Evolutionary conservation across 768 basidiomycete species (phyloP).

Genomic region (Mycena galopus): DNA sequence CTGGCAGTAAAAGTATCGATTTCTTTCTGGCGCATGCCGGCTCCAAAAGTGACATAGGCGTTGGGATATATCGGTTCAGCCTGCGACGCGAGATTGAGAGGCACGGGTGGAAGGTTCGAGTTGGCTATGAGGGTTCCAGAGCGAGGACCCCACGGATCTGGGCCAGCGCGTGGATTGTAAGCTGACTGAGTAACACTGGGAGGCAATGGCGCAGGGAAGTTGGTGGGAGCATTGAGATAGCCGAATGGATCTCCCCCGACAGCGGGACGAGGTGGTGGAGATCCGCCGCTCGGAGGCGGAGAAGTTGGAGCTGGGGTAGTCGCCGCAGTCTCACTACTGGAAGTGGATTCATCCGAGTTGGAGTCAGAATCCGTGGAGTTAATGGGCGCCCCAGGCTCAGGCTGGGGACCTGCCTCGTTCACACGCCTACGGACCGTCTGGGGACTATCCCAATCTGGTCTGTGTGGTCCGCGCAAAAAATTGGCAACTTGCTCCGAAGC

Average conservation of each 20-base stretch:
- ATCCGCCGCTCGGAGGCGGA: constrained; percentile 17
- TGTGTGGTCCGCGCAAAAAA: constrained; percentile 60
- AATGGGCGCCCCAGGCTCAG: constrained; percentile 8
- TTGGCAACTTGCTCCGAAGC: constrained; percentile 68
- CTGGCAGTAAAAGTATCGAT: constrained; percentile 82
- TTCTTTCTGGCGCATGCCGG: constrained; percentile 88
- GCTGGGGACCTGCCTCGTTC: constrained; percentile 34
- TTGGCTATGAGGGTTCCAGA: constrained; percentile 40
- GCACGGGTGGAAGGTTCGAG: constrained; percentile 47
- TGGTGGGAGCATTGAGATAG: constrained; percentile 61
- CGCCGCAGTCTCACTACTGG: constrained; percentile 34
- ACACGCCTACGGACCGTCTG: constrained; percentile 53
- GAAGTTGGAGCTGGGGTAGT: constrained; percentile 45
- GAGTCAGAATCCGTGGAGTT: constrained; percentile 18
- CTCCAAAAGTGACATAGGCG: constrained; percentile 89
- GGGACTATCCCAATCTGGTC: constrained; percentile 41
- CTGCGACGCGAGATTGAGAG: constrained; percentile 59
- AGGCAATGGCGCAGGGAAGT: constrained; percentile 45
- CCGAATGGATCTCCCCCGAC: constrained; percentile 68
- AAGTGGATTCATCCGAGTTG: constrained; percentile 23
- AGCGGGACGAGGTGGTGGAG: constrained; percentile 16
- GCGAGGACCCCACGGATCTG: constrained; percentile 52
- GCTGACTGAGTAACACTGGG: constrained; percentile 48
- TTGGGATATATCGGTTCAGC: constrained; percentile 74
- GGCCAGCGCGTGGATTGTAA: constrained; percentile 50